Evolutionary conservation across 2,329 filamentous ascomycete species (phyloP).

Genomic region (Colletotrichum truncatum): DNA sequence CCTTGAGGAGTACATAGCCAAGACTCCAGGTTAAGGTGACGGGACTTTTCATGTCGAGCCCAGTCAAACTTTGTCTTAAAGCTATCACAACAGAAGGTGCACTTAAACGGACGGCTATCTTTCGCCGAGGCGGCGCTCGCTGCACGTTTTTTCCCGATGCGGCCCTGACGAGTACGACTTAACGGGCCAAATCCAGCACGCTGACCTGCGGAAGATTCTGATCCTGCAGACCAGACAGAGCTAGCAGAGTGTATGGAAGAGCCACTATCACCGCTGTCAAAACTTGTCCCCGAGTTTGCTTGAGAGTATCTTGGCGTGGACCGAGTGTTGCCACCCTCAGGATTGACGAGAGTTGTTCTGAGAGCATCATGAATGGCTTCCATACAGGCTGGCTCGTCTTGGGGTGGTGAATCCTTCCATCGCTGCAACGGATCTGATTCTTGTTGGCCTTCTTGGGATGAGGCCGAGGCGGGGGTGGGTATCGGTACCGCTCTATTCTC

Average conservation of each 20-base stretch:
- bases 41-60: slow-evolving; percentile 59
- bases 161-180: background rate
- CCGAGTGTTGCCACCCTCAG: background rate
- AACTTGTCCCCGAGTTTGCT: slow-evolving; percentile 6
- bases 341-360: background rate
- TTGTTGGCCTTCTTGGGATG: background rate
- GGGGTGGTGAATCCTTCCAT: slow-evolving; percentile 42
- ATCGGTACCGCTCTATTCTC: background rate
- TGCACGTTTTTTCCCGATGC: background rate
- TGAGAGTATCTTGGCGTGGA: background rate
- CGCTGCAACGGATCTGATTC: slow-evolving; percentile 39
- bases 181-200: background rate
- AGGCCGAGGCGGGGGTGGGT: background rate
- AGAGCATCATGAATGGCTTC: slow-evolving; percentile 40
- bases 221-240: slow-evolving; percentile 12
- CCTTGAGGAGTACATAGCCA: slow-evolving; percentile 52
- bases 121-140: background rate
- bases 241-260: slow-evolving; percentile 7
- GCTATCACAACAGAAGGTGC: slow-evolving; percentile 55
- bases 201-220: background rate
- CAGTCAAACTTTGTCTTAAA: slow-evolving; percentile 56
- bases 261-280: slow-evolving; percentile 10
- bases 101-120: slow-evolving; percentile 43
- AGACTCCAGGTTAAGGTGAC: slow-evolving; percentile 53
- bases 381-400: slow-evolving; percentile 41